Conservation (phyloP, 306 rosid species). For the Lathyrus tuberosus region DNA sequence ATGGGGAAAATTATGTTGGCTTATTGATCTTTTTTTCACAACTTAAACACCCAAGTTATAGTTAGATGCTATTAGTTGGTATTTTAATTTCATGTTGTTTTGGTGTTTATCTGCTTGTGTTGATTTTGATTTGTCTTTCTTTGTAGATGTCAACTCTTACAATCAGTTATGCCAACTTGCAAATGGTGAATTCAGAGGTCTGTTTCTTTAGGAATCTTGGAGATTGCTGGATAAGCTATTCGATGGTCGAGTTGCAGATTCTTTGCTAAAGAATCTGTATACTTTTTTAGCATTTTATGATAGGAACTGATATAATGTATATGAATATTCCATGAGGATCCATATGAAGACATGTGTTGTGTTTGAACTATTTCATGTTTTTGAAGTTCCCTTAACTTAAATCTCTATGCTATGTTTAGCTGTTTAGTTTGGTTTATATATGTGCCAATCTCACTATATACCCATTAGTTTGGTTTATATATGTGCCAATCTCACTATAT, state of each 20-base stretch:
- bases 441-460: neutral
- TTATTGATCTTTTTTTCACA: neutral
- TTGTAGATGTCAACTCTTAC: constrained; percentile 48
- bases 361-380: constrained; percentile 22
- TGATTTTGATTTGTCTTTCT: constrained; percentile 28
- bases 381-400: constrained; percentile 8
- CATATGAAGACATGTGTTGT: neutral
- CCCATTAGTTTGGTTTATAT: no score
- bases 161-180: constrained; percentile 60
- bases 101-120: neutral
- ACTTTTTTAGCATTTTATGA: constrained; percentile 20
- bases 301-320: constrained; percentile 17
- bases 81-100: constrained; percentile 2
- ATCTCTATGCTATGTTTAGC: neutral
- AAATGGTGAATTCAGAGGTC: constrained; percentile 54
- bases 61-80: neutral
- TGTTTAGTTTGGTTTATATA: neutral
- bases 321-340: constrained; percentile 12
- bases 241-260: constrained; percentile 31
- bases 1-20: neutral
- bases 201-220: constrained; percentile 52
- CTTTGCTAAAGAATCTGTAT: constrained; percentile 25
- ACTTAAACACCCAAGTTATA: neutral
- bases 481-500: no score
- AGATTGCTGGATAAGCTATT: constrained; percentile 5